Evolutionary conservation across 208 protist species (phyloP).

Genomic region (Trichomonas vaginalis): DNA sequence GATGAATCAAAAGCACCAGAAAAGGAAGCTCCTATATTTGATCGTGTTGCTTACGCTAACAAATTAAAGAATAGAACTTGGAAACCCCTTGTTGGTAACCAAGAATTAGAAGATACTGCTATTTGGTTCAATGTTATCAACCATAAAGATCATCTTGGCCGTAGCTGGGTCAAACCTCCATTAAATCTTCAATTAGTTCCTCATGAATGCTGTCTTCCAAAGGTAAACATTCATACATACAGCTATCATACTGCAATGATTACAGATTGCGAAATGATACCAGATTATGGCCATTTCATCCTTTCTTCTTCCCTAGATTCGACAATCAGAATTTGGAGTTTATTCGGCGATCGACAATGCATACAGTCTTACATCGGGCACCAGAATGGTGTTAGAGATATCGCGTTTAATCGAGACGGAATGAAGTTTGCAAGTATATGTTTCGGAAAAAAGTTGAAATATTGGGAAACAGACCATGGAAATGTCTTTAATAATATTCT

Average conservation of each 20-base stretch:
- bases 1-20: background rate
- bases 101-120: background rate
- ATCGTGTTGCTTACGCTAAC: background rate
- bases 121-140: background rate
- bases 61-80: background rate
- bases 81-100: background rate
- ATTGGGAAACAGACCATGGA: background rate
- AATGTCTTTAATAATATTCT: background rate
- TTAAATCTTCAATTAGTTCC: background rate
- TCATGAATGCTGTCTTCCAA: background rate
- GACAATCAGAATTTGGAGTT: background rate
- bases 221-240: background rate
- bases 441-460: background rate
- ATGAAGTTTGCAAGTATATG: background rate
- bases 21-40: background rate
- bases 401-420: background rate
- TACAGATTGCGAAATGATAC: background rate
- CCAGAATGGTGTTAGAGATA: background rate
- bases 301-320: background rate
- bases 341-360: background rate
- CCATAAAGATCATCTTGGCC: background rate
- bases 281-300: background rate
- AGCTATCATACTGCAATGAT: background rate
- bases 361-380: background rate
- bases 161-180: background rate